Percentiles rank a stretch among this genome's conserved stretches.
These are phyloP conservation scores for Abrus precatorius DNA, from an alignment of 306 rosid genomes.

Conservation along the genomic window DNA sequence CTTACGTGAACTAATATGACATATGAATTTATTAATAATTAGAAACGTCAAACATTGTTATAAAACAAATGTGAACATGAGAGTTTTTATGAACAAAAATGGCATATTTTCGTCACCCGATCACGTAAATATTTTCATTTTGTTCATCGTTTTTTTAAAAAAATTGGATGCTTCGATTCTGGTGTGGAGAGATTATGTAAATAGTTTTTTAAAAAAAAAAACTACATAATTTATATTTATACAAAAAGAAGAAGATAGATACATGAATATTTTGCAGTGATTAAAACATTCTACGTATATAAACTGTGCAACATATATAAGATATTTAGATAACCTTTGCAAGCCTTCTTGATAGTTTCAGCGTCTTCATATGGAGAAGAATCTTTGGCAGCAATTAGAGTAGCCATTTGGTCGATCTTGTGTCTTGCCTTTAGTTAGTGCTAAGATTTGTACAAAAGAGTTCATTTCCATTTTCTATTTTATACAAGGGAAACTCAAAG, in stretches of 20 bases:
- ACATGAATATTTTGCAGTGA: no score
- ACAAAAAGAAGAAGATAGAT: no score
- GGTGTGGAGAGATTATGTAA: no score
- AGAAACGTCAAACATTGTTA: not conserved
- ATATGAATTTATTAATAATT: not conserved
- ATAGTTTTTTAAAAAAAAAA: no score
- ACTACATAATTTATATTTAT: no score
- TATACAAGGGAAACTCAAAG: slow-evolving; percentile 41
- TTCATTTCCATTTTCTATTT: slow-evolving; percentile 18
- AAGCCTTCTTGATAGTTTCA: slow-evolving; percentile 62
- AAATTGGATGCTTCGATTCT: no score
- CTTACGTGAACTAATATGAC: not conserved
- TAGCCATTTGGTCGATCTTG: slow-evolving; percentile 50
- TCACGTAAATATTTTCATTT: no score
- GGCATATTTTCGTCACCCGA: no score
- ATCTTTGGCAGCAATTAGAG: slow-evolving; percentile 49
- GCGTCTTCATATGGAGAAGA: slow-evolving; percentile 64
- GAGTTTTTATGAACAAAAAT: not conserved
- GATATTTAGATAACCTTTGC: slow-evolving; percentile 51
- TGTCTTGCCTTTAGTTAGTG: slow-evolving; percentile 12
- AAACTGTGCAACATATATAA: not conserved
- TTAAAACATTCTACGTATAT: no score
- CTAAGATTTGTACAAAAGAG: not conserved
- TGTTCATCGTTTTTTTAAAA: no score
- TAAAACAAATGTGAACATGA: not conserved